Evolutionary conservation across 805 yeast species (phyloP).

Genomic region (Starmerella riodocensis): DNA sequence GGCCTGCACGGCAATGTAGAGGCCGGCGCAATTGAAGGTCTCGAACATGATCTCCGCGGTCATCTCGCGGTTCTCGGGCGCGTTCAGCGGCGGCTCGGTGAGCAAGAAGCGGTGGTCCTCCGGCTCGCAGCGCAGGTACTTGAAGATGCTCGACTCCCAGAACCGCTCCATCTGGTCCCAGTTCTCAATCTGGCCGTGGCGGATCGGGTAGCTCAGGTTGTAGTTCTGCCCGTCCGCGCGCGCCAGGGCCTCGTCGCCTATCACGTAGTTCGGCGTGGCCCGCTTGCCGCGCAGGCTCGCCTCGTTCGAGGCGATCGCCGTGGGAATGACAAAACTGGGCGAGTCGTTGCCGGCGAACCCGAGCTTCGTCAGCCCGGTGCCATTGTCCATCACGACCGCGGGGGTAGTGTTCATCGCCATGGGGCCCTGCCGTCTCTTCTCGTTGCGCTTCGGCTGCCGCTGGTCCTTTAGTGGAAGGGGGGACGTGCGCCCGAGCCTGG

Average conservation of each 20-base stretch:
- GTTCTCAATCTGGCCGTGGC: constrained; percentile 95
- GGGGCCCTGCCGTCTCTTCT: not conserved
- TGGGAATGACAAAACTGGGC: constrained; percentile 93
- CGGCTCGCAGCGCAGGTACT: constrained; percentile 93
- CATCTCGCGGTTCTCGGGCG: constrained; percentile 98
- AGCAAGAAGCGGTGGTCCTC: constrained; percentile 92
- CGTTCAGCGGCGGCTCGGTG: constrained; percentile 97
- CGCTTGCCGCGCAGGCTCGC: constrained; percentile 24
- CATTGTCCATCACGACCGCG: constrained; percentile 41
- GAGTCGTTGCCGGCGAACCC: constrained; percentile 98
- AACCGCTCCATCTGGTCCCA: constrained; percentile 99
- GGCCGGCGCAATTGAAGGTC: constrained; percentile 95
- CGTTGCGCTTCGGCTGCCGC: too few relatives aligned
- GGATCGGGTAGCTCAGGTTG: constrained; percentile 78
- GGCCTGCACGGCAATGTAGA: constrained; percentile 97
- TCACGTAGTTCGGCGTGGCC: constrained; percentile 62
- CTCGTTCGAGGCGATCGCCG: constrained; percentile 71
- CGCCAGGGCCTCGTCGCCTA: constrained; percentile 86
- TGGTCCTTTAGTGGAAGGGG: too few relatives aligned
- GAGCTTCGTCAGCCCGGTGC: constrained; percentile 93
- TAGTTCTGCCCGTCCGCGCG: constrained; percentile 89
- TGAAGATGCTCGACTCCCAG: constrained; percentile 95
- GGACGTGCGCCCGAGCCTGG: too few relatives aligned
- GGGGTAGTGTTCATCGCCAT: constrained; percentile 22
- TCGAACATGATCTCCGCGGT: constrained; percentile 99